Evolutionary conservation across 2,329 filamentous ascomycete genomes (phyloP), one percentile per base, ranked within the genome.

Genomic region (Botrytis paeoniae): DNA sequence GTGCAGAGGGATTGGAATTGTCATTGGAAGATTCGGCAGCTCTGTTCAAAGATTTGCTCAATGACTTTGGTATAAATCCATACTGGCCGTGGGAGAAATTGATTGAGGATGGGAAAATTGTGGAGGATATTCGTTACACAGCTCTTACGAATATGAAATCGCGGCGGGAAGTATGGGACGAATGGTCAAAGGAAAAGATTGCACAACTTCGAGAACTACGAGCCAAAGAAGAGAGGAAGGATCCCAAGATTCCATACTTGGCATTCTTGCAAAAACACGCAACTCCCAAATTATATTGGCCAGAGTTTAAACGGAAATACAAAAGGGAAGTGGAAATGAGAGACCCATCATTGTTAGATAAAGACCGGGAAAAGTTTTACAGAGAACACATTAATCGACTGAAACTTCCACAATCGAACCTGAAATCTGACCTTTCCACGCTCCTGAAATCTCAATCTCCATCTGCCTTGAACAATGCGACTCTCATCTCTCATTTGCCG

Each of bases 251-350:
- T 76, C 89, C 91, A 0, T 99, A 97, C 81, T 84, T 98, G 74
- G 87, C 88, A 0, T 92, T 99, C 75, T 85, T 99, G 43, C 90
- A 95, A 75, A 89, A 91, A 66, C 89, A 94, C 77, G 95, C 95
- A 0, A 96, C 91, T 0, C 92, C 93, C 0, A 98, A 97, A 83
- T 86, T 99, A 1, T 99, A 97, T 85, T 99, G 96, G 96, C 92
- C 93, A 0, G 96, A 99, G 81, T 99, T 99, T 83, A 94, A 93
- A 78, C 87, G 96, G 48, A 99, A 98, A 81, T 96, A 90, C 82
- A 92, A 92, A 76, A 95, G 92, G 76, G 94, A 97, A 76, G 82
- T 88, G 0, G 88, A 91, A 70, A 94, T 99, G 92, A 92, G 91
- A 74, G 92, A 95, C 74, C 85, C 88, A 43, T 88, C 86, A 69